phyloP scores from a whole-genome alignment of 1,284 basidiomycete genomes.

The Laetiporus sulphureus region DNA sequence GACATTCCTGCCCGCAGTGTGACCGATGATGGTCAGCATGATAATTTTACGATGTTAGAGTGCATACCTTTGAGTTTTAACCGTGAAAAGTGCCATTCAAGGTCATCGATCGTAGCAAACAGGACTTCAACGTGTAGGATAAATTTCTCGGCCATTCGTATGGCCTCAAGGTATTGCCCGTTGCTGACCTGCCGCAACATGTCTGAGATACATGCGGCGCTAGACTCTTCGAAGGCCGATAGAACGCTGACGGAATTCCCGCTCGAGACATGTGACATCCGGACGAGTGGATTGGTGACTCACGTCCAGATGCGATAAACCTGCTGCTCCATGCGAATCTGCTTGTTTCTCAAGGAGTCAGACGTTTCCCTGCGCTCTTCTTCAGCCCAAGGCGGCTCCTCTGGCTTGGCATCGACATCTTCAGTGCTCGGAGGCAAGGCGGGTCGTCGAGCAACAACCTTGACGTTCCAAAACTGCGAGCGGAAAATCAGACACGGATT shows the following conservation, averaged over 20 bases:
- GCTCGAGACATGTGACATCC: constrained; percentile 7
- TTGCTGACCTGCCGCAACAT: constrained; percentile 98
- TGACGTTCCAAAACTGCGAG: constrained; percentile 95
- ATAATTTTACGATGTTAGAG: not conserved
- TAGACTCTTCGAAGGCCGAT: constrained; percentile 97
- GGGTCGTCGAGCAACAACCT: constrained; percentile 78
- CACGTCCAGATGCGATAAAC: constrained; percentile 98
- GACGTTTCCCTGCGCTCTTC: constrained; percentile 82
- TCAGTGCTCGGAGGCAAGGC: constrained; percentile 43
- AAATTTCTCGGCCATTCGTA: constrained; percentile 97
- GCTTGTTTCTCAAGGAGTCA: constrained; percentile 83
- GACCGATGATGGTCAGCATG: not conserved
- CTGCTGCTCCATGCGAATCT: constrained; percentile 93
- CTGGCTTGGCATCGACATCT: constrained; percentile 38
- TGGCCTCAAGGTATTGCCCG: constrained; percentile 92
- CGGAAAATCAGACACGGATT: not conserved
- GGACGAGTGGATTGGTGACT: constrained; percentile 15
- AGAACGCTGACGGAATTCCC: constrained; percentile 56
- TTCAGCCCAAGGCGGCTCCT: constrained; percentile 51
- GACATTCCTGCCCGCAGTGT: constrained; percentile 71
- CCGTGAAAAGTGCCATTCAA: constrained; percentile 85
- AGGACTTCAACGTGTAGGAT: constrained; percentile 98
- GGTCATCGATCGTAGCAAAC: constrained; percentile 95
- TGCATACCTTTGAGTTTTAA: constrained; percentile 77
- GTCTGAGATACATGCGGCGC: constrained; percentile 98